Evolutionary conservation across 1,284 basidiomycete species (phyloP), one percentile per base, ranked within the genome.

Genomic region (Cystobasidium sp.): DNA sequence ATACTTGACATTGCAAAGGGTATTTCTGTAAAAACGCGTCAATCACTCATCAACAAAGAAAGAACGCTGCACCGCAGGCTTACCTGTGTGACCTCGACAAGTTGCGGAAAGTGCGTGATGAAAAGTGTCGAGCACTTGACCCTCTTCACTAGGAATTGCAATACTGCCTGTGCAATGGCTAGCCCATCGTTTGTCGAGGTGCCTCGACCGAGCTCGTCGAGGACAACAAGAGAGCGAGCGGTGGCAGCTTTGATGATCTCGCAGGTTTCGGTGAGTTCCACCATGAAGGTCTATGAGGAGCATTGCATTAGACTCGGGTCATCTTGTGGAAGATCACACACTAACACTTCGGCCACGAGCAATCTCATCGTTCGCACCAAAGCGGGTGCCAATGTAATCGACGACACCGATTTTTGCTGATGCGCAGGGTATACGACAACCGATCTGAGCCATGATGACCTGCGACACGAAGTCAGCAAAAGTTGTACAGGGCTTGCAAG

Each of bases 201-300:
- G 9, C 92, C 92, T 53, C 92, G 85, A 2, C 83, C 83, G 16
- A 83, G 78, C 80, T 86, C 86, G 79, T 97, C 94, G 1, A 97
- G 84, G 59, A 97, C 90, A 10, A 97, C 91, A 6, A 79, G 66
- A 10, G 76, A 78, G 0, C 80, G 76, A 0, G 72, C 41, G 1
- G 82, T 82, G 0, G 81, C 78, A 0, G 76, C 68, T 43, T 80
- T 78, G 18, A 98, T 83, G 72, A 98, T 95, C 77, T 97, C 92
- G 78, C 90, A 91, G 0, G 95, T 97, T 82, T 98, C 95, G 8
- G 89, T 86, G 84, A 98, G 90, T 83, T 99, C 96, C 0, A 97
- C 78, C 78, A 80, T 78, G 71, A 78, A 80, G 0, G 94, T 97
- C 1, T 91, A 93, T 20, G 20, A 24, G 22, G 16, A 12, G n/a